Percentiles rank a stretch among this genome's conserved stretches.
phyloP scores from a whole-genome alignment of 495 filamentous ascomycete genomes.

The Elasticomyces elasticus region DNA sequence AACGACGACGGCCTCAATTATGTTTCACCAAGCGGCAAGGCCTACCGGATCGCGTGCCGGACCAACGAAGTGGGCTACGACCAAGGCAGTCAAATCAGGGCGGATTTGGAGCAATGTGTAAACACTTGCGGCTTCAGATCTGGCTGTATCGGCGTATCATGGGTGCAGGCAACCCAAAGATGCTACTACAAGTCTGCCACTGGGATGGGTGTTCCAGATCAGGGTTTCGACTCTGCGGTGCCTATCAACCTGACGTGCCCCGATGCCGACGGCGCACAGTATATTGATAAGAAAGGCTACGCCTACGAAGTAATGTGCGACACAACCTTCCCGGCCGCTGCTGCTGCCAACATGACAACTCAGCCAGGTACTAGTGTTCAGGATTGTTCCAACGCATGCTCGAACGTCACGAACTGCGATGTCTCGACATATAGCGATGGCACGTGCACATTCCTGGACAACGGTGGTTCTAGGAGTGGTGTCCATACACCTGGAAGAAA shows the following conservation, averaged over 20 bases:
- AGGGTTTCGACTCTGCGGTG: slow-evolving; percentile 1
- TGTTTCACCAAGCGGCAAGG: slow-evolving; percentile 1
- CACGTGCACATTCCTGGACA: neutral
- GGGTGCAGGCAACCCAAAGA: neutral
- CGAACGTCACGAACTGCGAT: slow-evolving; percentile 1
- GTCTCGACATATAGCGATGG: neutral
- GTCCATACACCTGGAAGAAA: neutral
- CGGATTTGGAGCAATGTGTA: slow-evolving; percentile 5
- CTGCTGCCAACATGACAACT: neutral
- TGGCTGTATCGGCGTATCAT: slow-evolving; percentile 2
- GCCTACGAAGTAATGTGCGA: slow-evolving; percentile 10
- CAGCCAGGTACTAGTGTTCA: neutral
- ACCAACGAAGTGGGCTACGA: slow-evolving; percentile 3
- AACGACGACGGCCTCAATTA: slow-evolving; percentile 2
- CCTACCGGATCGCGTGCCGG: slow-evolving; percentile 1
- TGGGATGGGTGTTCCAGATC: neutral
- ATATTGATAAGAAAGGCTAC: slow-evolving; percentile 1
- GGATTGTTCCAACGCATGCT: slow-evolving; percentile 5
- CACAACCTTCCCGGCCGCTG: slow-evolving; percentile 3
- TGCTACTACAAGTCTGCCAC: slow-evolving; percentile 9
- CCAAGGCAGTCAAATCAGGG: neutral
- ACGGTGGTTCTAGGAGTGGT: neutral
- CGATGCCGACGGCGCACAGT: neutral
- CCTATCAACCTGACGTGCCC: slow-evolving; percentile 5
- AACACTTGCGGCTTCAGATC: slow-evolving; percentile 1